Evolutionary conservation across 208 protist species (phyloP), one percentile per base, ranked within the genome.

Genomic region (Acanthamoeba rhysodes): DNA sequence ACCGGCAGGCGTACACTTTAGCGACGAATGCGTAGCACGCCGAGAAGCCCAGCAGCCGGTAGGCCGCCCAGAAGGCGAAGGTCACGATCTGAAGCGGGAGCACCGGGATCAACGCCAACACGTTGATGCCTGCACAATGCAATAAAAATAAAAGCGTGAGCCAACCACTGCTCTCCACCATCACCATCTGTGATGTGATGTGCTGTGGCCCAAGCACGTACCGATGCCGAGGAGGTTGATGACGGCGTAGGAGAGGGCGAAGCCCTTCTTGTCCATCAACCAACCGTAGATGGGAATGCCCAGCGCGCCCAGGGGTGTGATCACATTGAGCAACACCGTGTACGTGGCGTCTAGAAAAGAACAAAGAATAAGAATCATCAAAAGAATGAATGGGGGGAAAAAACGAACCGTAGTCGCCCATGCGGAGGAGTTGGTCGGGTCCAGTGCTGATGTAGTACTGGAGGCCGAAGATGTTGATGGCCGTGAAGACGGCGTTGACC

Each of bases 211-310:
- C 45, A 48, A 7, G 45, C 45, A 74, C n/a, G 32, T 18, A 87
- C 45, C 78, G 14, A 87, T 87, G 37, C 78, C 78, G 10, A 87
- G n/a, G 20, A 87, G 18, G 29, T 87, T 87, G 37, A 87, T 59
- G n/a, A 87, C 78, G 14, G 32, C 37, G 41, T 87, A 87, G 78
- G 45, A 32, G n/a, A 87, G 10, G 27, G 78, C 78, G 32, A 87
- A 87, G 78, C 78, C 78, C 78, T 87, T 87, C 20, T 50, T 87
- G 78, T 87, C 78, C 78, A 87, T 87, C 7, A 87, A 37, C 78
- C 78, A 87, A 2, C 78, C 78, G 32, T 87, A 87, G 27, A 87
- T 2, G 14, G 78, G 78, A n/a, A 59, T 87, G 27, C 78, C 78
- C 12, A 87, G 50, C 45, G 78, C 78, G 22, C 78, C 78, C 45